Conservation (phyloP, 176 grass and related monocot species). For the Bonia amplexicaulis region DNA sequence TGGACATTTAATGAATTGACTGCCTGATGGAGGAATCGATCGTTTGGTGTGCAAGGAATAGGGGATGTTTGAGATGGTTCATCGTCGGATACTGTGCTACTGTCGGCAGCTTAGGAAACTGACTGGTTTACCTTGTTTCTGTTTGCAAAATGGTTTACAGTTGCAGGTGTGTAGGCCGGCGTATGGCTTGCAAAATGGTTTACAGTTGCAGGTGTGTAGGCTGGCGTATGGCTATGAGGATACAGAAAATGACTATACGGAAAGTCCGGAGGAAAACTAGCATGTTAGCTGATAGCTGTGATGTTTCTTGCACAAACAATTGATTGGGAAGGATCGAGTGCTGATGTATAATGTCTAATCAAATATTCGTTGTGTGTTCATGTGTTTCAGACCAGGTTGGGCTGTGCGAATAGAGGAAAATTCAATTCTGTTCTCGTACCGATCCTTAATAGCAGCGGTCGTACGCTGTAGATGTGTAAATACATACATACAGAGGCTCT, state of each 20-base stretch:
- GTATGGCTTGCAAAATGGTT: background rate
- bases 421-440: background rate
- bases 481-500: background rate
- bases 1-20: background rate
- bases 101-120: slow-evolving; percentile 4
- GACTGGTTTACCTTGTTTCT: background rate
- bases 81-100: background rate
- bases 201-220: background rate
- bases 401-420: background rate
- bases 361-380: background rate
- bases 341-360: background rate
- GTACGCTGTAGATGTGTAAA: background rate
- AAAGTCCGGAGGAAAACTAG: background rate
- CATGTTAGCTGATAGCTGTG: background rate
- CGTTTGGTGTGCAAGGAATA: background rate
- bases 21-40: background rate
- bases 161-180: background rate
- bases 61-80: background rate
- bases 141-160: background rate
- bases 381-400: background rate
- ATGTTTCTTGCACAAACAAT: background rate
- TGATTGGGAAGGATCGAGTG: background rate
- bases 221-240: no score
- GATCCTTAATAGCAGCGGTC: background rate
- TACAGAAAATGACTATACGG: no score